Percentiles rank a stretch among this genome's conserved stretches.
Evolutionary conservation across 208 protist genomes (phyloP).

Genomic region (Trypanosoma mega): DNA sequence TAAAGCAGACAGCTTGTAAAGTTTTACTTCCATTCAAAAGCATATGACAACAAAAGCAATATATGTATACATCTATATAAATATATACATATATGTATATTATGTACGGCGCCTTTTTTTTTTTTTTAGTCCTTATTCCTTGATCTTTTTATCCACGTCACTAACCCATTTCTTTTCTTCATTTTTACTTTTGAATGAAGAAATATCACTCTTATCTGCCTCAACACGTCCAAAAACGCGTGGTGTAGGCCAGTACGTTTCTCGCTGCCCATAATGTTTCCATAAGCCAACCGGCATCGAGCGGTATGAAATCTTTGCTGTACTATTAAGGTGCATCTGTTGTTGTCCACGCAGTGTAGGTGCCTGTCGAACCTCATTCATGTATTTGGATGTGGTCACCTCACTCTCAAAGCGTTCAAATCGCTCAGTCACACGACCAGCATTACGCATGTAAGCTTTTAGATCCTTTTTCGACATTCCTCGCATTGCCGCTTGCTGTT

Average conservation of each 20-base stretch:
- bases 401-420: slow-evolving; percentile 89
- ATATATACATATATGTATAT: no score
- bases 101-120: no score
- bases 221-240: slow-evolving; percentile 52
- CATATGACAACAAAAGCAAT: no score
- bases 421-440: slow-evolving; percentile 60
- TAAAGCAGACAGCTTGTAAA: no score
- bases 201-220: slow-evolving; percentile 32
- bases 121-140: no score
- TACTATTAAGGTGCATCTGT: slow-evolving; percentile 90
- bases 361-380: slow-evolving; percentile 77
- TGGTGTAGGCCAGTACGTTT: slow-evolving; percentile 76
- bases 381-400: slow-evolving; percentile 75
- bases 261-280: slow-evolving; percentile 78
- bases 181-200: no score
- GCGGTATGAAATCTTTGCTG: slow-evolving; percentile 86
- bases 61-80: no score
- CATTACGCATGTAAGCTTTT: slow-evolving; percentile 66
- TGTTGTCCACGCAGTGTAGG: slow-evolving; percentile 77
- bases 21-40: no score
- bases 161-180: neutral
- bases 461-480: slow-evolving; percentile 74
- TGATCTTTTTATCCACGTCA: neutral
- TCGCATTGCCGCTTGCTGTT: slow-evolving; percentile 37
- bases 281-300: slow-evolving; percentile 87